These are phyloP conservation scores for Lippia alba DNA, from an alignment of 305 asterid species.

Conservation along the genomic window DNA sequence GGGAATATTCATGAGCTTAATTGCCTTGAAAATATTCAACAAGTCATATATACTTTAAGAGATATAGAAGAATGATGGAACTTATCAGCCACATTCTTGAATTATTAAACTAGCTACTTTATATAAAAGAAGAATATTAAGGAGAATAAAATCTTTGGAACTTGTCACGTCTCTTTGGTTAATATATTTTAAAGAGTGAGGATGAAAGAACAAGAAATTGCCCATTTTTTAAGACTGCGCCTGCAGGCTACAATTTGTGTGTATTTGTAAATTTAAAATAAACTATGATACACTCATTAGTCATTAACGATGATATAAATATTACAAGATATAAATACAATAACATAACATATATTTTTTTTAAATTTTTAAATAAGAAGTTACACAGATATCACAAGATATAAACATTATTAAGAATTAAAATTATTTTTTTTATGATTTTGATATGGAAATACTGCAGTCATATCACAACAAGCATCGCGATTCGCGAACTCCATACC, in stretches of 20 bases:
- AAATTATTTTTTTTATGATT: too few species aligned
- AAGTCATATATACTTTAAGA: not conserved
- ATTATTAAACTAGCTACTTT: constrained; percentile 19
- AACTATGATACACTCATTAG: not conserved
- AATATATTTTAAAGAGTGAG: constrained; percentile 23
- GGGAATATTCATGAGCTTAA: constrained; percentile 25
- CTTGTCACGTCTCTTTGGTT: constrained; percentile 29
- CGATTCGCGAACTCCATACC: too few species aligned
- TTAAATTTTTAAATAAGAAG: too few species aligned
- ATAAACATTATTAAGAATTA: too few species aligned
- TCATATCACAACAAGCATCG: too few species aligned
- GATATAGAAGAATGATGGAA: not conserved
- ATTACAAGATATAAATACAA: too few species aligned
- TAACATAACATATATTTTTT: too few species aligned
- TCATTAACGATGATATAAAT: too few species aligned
- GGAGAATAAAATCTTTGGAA: constrained; percentile 45
- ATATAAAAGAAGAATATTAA: not conserved
- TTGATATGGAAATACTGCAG: too few species aligned
- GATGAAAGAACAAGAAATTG: constrained; percentile 10
- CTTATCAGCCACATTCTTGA: not conserved
- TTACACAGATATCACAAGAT: too few species aligned
- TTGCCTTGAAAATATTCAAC: not conserved
- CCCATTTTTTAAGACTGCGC: constrained; percentile 19
- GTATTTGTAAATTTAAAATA: too few species aligned
- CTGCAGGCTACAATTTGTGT: constrained; percentile 10